Evolutionary conservation across 257 asterid genomes (phyloP).

Genomic region (Asclepias syriaca): DNA sequence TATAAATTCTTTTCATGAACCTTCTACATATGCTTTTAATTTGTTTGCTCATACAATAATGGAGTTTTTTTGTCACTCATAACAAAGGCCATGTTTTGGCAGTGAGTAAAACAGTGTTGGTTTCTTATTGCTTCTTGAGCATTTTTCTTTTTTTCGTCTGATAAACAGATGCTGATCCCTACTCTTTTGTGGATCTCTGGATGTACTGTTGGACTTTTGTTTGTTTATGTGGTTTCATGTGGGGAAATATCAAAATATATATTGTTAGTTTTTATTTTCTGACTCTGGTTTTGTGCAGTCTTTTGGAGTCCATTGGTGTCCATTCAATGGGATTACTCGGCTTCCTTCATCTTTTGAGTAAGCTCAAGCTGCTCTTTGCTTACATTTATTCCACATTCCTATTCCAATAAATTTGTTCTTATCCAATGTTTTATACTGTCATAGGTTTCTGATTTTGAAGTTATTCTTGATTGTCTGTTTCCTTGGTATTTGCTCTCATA

Average conservation of each 20-base stretch:
- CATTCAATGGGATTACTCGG: conserved; percentile 68
- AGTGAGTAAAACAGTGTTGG: not conserved
- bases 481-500: not conserved
- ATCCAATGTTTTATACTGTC: not conserved
- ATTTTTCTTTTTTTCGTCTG: not conserved
- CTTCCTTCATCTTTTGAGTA: conserved; percentile 75
- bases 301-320: conserved; percentile 96
- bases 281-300: conserved; percentile 49
- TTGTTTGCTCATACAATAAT: not conserved
- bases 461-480: not conserved
- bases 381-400: not conserved
- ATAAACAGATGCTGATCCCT: not conserved
- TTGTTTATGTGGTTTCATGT: not conserved
- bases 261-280: not conserved
- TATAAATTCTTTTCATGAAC: not conserved
- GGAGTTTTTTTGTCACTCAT: not conserved
- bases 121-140: too few species aligned
- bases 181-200: not conserved
- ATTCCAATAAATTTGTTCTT: not conserved
- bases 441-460: not conserved
- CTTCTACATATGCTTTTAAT: not conserved
- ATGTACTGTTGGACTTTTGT: not conserved
- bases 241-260: not conserved
- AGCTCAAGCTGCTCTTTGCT: conserved; percentile 25
- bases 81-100: not conserved